Percentiles rank a stretch among this genome's conserved stretches.
phyloP scores from a whole-genome alignment of 768 basidiomycete species.

The Daedaleopsis nitida region DNA sequence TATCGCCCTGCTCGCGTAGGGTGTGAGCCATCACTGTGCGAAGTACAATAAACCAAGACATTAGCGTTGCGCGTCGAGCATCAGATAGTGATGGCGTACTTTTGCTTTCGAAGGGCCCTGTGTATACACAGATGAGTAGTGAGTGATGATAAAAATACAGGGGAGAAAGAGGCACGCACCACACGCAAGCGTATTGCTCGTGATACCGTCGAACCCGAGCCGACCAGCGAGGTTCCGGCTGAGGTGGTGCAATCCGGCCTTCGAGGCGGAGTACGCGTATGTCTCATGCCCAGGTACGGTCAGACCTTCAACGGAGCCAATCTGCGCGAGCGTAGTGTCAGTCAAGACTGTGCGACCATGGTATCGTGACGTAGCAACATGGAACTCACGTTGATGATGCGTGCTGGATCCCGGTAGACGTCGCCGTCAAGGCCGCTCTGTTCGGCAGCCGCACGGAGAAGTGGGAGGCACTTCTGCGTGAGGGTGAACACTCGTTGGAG shows the following conservation, averaged over 20 bases:
- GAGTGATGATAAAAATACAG: neutral
- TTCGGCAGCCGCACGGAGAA: conserved; percentile 50
- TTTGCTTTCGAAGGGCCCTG: conserved; percentile 36
- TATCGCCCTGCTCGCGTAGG: conserved; percentile 46
- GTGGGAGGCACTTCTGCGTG: conserved; percentile 60
- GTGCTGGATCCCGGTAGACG: conserved; percentile 48
- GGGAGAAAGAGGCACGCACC: conserved; percentile 35
- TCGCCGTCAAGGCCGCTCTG: conserved; percentile 39
- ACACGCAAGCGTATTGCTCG: conserved; percentile 65
- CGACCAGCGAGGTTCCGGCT: conserved; percentile 58
- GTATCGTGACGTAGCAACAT: neutral
- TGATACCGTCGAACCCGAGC: conserved; percentile 58
- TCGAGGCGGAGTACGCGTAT: conserved; percentile 67
- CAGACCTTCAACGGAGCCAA: conserved; percentile 62
- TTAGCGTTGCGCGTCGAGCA: neutral
- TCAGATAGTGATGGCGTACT: conserved; percentile 22
- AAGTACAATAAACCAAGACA: neutral
- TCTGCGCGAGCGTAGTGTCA: conserved; percentile 36
- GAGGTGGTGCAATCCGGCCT: conserved; percentile 61
- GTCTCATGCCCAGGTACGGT: conserved; percentile 58
- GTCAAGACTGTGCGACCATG: neutral
- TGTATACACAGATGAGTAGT: neutral
- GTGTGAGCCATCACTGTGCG: conserved; percentile 55
- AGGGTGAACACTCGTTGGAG: conserved; percentile 65
- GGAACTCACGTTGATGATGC: conserved; percentile 57